Evolutionary conservation across 768 basidiomycete species (phyloP).

Genomic region (Tylopilus felleus): DNA sequence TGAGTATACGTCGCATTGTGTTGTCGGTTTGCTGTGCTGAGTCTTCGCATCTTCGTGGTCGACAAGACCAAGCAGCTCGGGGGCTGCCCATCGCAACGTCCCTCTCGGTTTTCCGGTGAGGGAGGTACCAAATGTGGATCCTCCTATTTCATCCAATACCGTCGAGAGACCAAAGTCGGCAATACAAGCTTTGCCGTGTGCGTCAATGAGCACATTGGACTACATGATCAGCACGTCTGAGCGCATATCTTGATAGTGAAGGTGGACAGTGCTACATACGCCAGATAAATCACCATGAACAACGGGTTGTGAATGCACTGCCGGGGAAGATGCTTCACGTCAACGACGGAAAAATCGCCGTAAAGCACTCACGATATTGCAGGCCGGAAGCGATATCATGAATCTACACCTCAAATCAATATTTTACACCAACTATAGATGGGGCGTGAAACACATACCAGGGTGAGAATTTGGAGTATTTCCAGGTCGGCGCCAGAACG

Average conservation of each 20-base stretch:
- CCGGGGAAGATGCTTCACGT: background rate
- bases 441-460: background rate
- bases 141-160: background rate
- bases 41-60: conserved; percentile 8
- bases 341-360: background rate
- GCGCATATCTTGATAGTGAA: no score
- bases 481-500: background rate
- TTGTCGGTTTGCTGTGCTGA: background rate
- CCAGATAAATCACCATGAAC: conserved; percentile 1
- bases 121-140: background rate
- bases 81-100: conserved; percentile 41
- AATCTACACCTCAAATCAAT: background rate
- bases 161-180: background rate
- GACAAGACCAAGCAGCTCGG: conserved; percentile 32
- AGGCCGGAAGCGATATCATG: background rate
- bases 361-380: background rate
- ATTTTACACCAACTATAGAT: background rate
- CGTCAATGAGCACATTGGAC: background rate
- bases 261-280: background rate
- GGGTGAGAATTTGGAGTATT: background rate
- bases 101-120: background rate
- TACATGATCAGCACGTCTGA: background rate
- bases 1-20: background rate
- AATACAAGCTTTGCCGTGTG: background rate
- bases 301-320: background rate